Conservation (phyloP, 1,284 basidiomycete species). For the Papiliotrema nemorosa region DNA sequence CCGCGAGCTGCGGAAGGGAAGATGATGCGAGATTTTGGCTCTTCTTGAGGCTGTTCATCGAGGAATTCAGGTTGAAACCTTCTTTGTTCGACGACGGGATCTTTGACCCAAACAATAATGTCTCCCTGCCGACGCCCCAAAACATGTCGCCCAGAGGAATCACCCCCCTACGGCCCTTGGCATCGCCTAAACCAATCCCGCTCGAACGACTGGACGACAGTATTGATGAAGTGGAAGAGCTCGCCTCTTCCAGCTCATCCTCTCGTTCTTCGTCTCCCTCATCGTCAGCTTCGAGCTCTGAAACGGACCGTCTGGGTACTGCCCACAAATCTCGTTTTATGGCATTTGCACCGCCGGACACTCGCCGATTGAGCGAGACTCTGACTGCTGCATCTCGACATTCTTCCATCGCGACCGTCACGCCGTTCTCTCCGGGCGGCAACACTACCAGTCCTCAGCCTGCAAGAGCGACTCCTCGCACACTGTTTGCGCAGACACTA, state of each 20-base stretch:
- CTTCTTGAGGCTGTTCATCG: conserved; percentile 60
- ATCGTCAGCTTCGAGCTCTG: background rate
- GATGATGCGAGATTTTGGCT: conserved; percentile 68
- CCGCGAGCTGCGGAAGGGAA: conserved; percentile 59
- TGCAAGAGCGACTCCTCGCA: background rate
- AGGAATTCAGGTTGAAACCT: conserved; percentile 29
- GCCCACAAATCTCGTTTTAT: conserved; percentile 17
- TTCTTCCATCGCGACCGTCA: background rate
- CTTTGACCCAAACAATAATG: conserved; percentile 9
- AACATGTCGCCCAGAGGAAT: conserved; percentile 14
- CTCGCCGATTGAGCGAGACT: conserved; percentile 8
- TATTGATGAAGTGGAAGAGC: conserved; percentile 12
- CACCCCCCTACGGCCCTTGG: background rate
- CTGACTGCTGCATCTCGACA: conserved; percentile 1
- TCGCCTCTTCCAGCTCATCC: conserved; percentile 3
- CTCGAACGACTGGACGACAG: conserved; percentile 12
- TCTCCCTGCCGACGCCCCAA: conserved; percentile 9
- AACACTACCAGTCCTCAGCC: too few species aligned
- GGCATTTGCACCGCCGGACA: conserved; percentile 14
- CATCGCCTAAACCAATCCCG: conserved; percentile 5
- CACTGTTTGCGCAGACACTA: conserved; percentile 6
- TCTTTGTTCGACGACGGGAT: conserved; percentile 29
- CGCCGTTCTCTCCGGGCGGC: background rate
- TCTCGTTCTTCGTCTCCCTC: conserved; percentile 2
- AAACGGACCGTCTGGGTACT: background rate